Percentiles rank a stretch among this genome's conserved stretches.
Evolutionary conservation across 257 asterid genomes (phyloP).

Genomic region (Linderniella brevidens): DNA sequence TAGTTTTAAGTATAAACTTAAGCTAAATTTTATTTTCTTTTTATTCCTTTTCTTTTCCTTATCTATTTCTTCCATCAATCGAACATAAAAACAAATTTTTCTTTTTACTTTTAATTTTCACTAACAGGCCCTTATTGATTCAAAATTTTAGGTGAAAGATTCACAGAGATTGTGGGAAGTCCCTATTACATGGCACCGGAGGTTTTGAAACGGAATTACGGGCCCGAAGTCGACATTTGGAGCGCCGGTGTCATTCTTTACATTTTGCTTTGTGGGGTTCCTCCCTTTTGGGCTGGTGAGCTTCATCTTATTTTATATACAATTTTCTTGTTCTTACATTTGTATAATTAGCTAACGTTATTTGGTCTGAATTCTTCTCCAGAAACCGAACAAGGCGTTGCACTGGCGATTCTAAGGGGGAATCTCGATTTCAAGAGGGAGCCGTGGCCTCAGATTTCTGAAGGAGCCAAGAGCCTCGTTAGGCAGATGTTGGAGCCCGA

Average conservation of each 20-base stretch:
- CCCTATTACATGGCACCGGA: constrained; percentile 99
- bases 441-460: constrained; percentile 95
- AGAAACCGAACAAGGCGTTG: constrained; percentile 97
- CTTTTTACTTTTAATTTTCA: not conserved
- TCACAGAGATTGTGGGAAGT: constrained; percentile 95
- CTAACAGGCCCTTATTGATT: too few species aligned
- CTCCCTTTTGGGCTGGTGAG: constrained; percentile 98
- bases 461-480: constrained; percentile 72
- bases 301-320: too few species aligned
- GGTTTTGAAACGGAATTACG: constrained; percentile 82
- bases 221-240: constrained; percentile 94
- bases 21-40: too few species aligned
- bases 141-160: constrained; percentile 47
- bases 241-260: constrained; percentile 95
- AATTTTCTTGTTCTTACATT: not conserved
- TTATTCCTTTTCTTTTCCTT: too few species aligned
- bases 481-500: constrained; percentile 90
- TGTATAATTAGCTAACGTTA: not conserved
- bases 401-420: constrained; percentile 80
- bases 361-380: constrained; percentile 7
- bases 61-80: too few species aligned
- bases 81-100: too few species aligned
- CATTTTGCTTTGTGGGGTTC: constrained; percentile 93
- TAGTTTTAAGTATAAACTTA: too few species aligned
- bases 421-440: constrained; percentile 81